phyloP scores from a whole-genome alignment of 2,329 filamentous ascomycete genomes.

The Aspergillus aculeatus region DNA sequence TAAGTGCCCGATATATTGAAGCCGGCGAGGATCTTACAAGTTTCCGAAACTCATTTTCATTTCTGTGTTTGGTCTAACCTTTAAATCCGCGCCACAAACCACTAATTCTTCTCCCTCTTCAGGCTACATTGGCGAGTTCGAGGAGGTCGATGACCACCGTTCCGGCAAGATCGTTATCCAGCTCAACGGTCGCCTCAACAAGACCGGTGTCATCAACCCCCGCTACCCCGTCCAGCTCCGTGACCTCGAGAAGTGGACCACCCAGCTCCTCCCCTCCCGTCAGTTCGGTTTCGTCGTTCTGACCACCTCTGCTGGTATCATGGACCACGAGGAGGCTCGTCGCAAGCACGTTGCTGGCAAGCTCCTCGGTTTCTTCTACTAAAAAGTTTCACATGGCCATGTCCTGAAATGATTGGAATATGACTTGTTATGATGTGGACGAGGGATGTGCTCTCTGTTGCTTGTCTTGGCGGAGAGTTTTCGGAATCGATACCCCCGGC shows the following conservation, averaged over 20 bases:
- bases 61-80: conserved; percentile 73
- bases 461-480: conserved; percentile 23
- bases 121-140: conserved; percentile 99
- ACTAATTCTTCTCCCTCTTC: conserved; percentile 51
- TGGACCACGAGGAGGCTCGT: conserved; percentile 99
- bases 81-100: conserved; percentile 87
- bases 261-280: conserved; percentile 98
- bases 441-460: conserved; percentile 7
- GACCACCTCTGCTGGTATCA: conserved; percentile 98
- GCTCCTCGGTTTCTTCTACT: conserved; percentile 99
- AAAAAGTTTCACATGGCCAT: conserved; percentile 41
- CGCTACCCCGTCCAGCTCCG: conserved; percentile 98
- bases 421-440: not conserved
- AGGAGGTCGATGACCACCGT: conserved; percentile 99
- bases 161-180: conserved; percentile 99
- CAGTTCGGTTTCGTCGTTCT: conserved; percentile 99
- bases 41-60: conserved; percentile 63
- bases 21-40: conserved; percentile 92
- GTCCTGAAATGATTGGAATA: conserved; percentile 24
- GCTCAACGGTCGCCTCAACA: conserved; percentile 98
- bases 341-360: conserved; percentile 99
- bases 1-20: conserved; percentile 98
- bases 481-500: conserved; percentile 24
- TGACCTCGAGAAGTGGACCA: conserved; percentile 99
- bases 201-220: conserved; percentile 98